phyloP scores from a whole-genome alignment of 2,329 filamentous ascomycete species.

The Cordyceps militaris region DNA sequence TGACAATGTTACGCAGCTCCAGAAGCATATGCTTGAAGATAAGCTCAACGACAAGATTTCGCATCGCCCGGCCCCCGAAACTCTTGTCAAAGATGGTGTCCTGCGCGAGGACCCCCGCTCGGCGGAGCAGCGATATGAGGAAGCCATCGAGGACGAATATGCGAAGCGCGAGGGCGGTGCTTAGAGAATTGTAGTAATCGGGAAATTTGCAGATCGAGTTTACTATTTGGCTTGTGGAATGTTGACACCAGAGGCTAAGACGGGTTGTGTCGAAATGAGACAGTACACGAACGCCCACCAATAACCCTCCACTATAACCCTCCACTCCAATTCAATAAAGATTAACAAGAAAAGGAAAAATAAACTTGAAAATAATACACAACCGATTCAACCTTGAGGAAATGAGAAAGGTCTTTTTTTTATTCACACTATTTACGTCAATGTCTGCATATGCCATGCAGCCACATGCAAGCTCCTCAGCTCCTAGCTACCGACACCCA shows the following conservation, averaged over 20 bases:
- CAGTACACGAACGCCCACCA: background rate
- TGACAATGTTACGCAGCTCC: constrained; percentile 42
- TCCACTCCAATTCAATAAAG: background rate
- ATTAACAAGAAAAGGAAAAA: background rate
- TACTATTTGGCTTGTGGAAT: background rate
- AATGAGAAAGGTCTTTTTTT: background rate
- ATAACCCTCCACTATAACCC: background rate
- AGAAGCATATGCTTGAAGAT: constrained; percentile 82
- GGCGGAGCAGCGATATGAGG: constrained; percentile 49
- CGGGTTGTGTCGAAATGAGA: constrained; percentile 6
- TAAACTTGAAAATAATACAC: background rate
- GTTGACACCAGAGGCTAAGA: background rate
- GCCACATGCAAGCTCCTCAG: background rate
- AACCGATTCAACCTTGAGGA: background rate
- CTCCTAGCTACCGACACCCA: background rate
- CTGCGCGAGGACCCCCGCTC: constrained; percentile 60
- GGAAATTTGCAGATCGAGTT: background rate
- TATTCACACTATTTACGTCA: background rate
- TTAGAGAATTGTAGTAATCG: constrained; percentile 24
- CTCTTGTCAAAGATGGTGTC: constrained; percentile 73
- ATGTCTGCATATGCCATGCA: background rate
- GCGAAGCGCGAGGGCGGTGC: constrained; percentile 57
- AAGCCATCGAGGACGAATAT: constrained; percentile 58
- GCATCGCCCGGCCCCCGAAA: constrained; percentile 67
- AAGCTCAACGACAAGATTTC: constrained; percentile 81